Conservation (phyloP, 371 early-diverging fungal species). For the Mortierella sp. region DNA sequence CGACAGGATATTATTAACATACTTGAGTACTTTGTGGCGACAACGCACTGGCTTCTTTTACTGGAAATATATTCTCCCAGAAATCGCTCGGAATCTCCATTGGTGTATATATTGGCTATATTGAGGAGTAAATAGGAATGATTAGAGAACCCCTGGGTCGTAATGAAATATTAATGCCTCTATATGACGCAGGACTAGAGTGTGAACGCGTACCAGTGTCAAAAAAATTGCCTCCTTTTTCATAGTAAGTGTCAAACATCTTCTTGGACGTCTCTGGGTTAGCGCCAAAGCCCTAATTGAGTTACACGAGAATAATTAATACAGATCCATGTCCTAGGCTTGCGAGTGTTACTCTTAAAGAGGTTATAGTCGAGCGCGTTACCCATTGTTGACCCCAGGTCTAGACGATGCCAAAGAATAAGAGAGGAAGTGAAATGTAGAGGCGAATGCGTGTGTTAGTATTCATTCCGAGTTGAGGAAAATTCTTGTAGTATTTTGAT, state of each 20-base stretch:
- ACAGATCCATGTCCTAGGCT: too few species aligned
- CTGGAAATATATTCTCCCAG: slow-evolving; percentile 61
- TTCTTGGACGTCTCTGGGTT: slow-evolving; percentile 46
- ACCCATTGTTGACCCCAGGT: too few species aligned
- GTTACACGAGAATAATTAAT: too few species aligned
- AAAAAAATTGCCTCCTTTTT: slow-evolving; percentile 61
- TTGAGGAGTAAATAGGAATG: neutral
- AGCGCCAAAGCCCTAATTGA: slow-evolving; percentile 41
- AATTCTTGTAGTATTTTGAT: too few species aligned
- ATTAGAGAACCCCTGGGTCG: neutral
- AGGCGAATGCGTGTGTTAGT: too few species aligned
- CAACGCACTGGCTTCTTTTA: slow-evolving; percentile 58
- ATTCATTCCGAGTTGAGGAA: too few species aligned
- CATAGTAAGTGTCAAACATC: slow-evolving; percentile 58
- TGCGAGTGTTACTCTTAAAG: too few species aligned
- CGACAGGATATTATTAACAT: neutral
- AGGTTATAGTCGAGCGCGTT: too few species aligned
- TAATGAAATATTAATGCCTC: too few species aligned
- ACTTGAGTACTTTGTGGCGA: slow-evolving; percentile 63
- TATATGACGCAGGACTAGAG: neutral
- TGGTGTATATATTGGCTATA: slow-evolving; percentile 58
- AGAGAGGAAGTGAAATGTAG: too few species aligned
- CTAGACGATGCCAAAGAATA: too few species aligned
- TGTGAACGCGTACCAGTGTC: slow-evolving; percentile 44
- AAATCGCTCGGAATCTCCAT: slow-evolving; percentile 59